A percentile compares a stretch with the other conserved stretches of the same genome.
Evolutionary conservation across 2,329 filamentous ascomycete species (phyloP).

Genomic region (Colletotrichum chlorophyti): DNA sequence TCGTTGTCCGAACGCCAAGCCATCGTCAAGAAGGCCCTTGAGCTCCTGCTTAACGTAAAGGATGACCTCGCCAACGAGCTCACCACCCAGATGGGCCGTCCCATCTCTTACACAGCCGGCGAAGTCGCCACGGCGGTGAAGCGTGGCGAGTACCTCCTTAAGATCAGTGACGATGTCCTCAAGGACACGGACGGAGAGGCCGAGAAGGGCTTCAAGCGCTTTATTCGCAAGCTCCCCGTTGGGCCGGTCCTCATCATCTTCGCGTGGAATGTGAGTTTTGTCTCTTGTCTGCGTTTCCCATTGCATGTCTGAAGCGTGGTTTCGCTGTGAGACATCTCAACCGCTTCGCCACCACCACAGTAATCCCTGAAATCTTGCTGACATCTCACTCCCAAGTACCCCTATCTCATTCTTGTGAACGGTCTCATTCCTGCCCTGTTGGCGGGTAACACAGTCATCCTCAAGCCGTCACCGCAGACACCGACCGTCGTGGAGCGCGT

Average conservation of each 20-base stretch:
- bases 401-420: conserved; percentile 92
- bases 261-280: conserved; percentile 89
- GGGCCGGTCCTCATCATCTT: conserved; percentile 90
- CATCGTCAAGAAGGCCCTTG: conserved; percentile 82
- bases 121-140: conserved; percentile 87
- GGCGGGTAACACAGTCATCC: conserved; percentile 86
- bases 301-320: not conserved
- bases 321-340: not conserved
- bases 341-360: not conserved
- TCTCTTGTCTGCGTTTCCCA: not conserved
- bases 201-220: conserved; percentile 89
- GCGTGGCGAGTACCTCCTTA: conserved; percentile 84
- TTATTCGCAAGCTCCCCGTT: conserved; percentile 86
- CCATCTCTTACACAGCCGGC: conserved; percentile 83
- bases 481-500: conserved; percentile 91
- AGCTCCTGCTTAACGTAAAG: conserved; percentile 72
- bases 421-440: conserved; percentile 91
- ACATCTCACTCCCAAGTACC: conserved; percentile 69
- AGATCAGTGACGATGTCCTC: conserved; percentile 80
- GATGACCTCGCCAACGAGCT: conserved; percentile 85
- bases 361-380: not conserved
- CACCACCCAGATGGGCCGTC: conserved; percentile 94
- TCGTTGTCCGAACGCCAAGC: conserved; percentile 76
- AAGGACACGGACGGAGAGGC: conserved; percentile 82
- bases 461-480: conserved; percentile 95